Conservation (phyloP, 352 stramenopile genomes). For the Peronospora destructor region DNA sequence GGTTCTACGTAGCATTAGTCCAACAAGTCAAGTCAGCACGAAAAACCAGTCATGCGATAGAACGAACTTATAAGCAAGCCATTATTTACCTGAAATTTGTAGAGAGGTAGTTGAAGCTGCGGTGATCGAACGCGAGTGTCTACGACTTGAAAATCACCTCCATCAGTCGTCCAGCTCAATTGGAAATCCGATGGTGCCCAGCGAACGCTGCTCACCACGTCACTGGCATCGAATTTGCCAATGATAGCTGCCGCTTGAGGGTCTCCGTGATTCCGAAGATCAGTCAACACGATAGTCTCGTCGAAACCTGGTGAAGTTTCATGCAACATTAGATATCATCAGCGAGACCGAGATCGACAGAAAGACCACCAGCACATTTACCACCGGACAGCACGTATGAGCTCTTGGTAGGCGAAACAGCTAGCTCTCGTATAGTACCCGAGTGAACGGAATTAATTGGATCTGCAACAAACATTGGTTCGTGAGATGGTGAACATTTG, state of each 20-base stretch:
- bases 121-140: slow-evolving; percentile 38
- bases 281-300: slow-evolving; percentile 65
- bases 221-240: slow-evolving; percentile 57
- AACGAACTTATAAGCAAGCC: neutral
- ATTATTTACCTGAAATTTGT: slow-evolving; percentile 29
- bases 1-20: slow-evolving; percentile 19
- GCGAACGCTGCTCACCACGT: slow-evolving; percentile 76
- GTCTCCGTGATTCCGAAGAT: slow-evolving; percentile 43
- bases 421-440: slow-evolving; percentile 67
- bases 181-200: slow-evolving; percentile 44
- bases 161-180: slow-evolving; percentile 80
- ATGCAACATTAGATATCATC: slow-evolving; percentile 3
- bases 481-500: neutral
- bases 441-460: slow-evolving; percentile 54
- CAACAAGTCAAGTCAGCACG: slow-evolving; percentile 1
- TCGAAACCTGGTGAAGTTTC: slow-evolving; percentile 51
- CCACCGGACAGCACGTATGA: slow-evolving; percentile 42
- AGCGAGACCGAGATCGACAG: neutral
- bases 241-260: slow-evolving; percentile 31
- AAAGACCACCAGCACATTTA: slow-evolving; percentile 18
- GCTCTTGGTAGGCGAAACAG: slow-evolving; percentile 26
- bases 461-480: slow-evolving; percentile 20
- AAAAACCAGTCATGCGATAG: neutral
- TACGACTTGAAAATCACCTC: slow-evolving; percentile 60
- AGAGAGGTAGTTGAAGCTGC: slow-evolving; percentile 35